Evolutionary conservation across 2,329 filamentous ascomycete genomes (phyloP).

Genomic region (Fusarium sp.): DNA sequence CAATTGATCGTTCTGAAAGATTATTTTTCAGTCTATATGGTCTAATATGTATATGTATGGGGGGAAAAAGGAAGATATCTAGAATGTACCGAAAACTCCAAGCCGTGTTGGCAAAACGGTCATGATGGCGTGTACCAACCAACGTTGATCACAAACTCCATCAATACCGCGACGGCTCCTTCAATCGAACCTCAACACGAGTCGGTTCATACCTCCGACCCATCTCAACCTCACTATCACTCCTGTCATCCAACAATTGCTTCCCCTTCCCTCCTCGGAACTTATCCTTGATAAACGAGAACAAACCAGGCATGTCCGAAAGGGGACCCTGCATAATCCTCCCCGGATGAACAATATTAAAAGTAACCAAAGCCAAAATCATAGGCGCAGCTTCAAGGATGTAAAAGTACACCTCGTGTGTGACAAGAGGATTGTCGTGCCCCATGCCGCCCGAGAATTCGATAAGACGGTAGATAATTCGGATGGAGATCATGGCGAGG

Average conservation of each 20-base stretch:
- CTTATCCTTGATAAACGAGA: slow-evolving; percentile 17
- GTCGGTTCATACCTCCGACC: slow-evolving; percentile 7
- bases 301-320: slow-evolving; percentile 37
- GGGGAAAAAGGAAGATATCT: too few species aligned
- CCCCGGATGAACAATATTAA: slow-evolving; percentile 58
- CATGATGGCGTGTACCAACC: too few species aligned
- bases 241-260: slow-evolving; percentile 26
- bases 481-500: slow-evolving; percentile 54
- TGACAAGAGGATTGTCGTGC: slow-evolving; percentile 32
- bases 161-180: background rate
- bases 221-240: slow-evolving; percentile 36
- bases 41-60: background rate
- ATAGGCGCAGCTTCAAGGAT: slow-evolving; percentile 59
- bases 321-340: slow-evolving; percentile 37
- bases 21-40: background rate
- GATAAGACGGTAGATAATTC: slow-evolving; percentile 66
- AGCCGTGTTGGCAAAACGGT: too few species aligned
- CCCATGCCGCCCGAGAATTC: slow-evolving; percentile 61
- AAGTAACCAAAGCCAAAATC: slow-evolving; percentile 56
- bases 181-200: background rate
- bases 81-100: too few species aligned
- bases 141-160: background rate
- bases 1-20: too few species aligned
- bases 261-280: slow-evolving; percentile 5
- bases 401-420: slow-evolving; percentile 61